These are phyloP conservation scores for Globisporangium splendens DNA, from an alignment of 352 stramenopile species.

Conservation along the genomic window DNA sequence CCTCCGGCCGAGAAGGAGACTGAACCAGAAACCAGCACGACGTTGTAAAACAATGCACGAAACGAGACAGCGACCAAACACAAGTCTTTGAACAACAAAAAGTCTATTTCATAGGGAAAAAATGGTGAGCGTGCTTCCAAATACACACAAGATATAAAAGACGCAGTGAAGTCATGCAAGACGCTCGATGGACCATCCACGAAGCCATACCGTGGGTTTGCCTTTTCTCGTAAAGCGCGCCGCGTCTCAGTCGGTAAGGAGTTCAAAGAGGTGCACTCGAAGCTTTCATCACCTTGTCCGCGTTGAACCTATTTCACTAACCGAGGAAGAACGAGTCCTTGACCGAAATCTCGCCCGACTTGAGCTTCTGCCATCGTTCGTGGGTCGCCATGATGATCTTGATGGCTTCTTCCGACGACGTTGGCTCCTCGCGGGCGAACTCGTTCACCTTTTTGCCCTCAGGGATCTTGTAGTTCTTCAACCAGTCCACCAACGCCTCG, in stretches of 20 bases:
- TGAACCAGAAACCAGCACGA: too few relatives aligned
- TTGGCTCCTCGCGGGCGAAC: slow-evolving; percentile 81
- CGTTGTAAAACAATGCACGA: too few relatives aligned
- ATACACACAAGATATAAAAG: too few relatives aligned
- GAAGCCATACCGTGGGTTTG: neutral
- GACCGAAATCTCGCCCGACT: slow-evolving; percentile 48
- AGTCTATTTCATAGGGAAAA: too few relatives aligned
- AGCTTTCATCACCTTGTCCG: too few relatives aligned
- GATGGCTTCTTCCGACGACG: slow-evolving; percentile 45
- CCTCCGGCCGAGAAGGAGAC: too few relatives aligned
- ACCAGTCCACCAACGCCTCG: slow-evolving; percentile 91
- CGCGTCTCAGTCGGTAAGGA: neutral
- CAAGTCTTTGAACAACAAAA: too few relatives aligned
- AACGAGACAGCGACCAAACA: too few relatives aligned
- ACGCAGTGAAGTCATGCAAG: too few relatives aligned
- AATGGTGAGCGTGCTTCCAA: too few relatives aligned
- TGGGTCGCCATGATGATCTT: slow-evolving; percentile 68
- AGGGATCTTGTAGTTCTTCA: slow-evolving; percentile 98
- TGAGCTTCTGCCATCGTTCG: slow-evolving; percentile 68
- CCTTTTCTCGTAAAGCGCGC: neutral
- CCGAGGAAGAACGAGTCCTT: slow-evolving; percentile 69
- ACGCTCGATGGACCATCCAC: neutral
- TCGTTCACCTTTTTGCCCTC: slow-evolving; percentile 95
- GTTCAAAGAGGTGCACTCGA: too few relatives aligned
- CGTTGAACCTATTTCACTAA: slow-evolving; percentile 2